Conservation (phyloP, 495 filamentous ascomycete genomes). For the Parathielavia hyrcaniae region DNA sequence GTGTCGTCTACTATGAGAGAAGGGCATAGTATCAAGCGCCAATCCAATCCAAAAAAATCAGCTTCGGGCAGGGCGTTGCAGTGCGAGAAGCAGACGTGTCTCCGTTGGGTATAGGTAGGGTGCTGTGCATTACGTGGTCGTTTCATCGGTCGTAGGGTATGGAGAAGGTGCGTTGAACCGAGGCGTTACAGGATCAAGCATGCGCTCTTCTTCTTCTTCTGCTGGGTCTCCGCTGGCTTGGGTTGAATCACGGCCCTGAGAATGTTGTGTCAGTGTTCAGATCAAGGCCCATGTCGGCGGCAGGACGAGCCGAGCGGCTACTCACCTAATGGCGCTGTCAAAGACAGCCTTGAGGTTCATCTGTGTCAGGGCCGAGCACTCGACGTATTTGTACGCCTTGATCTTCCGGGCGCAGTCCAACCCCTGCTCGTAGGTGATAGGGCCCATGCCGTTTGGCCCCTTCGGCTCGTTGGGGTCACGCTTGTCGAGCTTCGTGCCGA, state of each 20-base stretch:
- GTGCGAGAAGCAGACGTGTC: constrained; percentile 13
- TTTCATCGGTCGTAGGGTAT: constrained; percentile 15
- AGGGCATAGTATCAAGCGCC: neutral
- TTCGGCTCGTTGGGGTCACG: constrained; percentile 79
- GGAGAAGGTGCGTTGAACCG: neutral
- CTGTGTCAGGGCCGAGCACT: constrained; percentile 97
- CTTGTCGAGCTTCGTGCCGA: constrained; percentile 95
- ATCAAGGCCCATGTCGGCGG: neutral
- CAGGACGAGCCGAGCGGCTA: constrained; percentile 8
- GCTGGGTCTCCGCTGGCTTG: constrained; percentile 47
- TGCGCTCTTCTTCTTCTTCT: constrained; percentile 53
- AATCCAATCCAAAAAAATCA: constrained; percentile 8
- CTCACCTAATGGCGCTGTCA: constrained; percentile 90
- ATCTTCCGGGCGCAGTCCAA: constrained; percentile 85
- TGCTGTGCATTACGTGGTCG: constrained; percentile 19
- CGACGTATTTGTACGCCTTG: constrained; percentile 85
- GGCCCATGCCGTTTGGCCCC: constrained; percentile 77
- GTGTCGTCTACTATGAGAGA: constrained; percentile 3
- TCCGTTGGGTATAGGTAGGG: constrained; percentile 27
- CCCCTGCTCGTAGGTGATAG: constrained; percentile 85
- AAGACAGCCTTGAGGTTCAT: constrained; percentile 95
- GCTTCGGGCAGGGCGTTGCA: neutral
- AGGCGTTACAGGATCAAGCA: constrained; percentile 64
- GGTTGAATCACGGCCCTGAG: constrained; percentile 77
- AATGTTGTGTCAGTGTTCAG: neutral